Base-by-base conservation (phyloP, 2,329 filamentous ascomycete genomes). In the Microdochium nivale region DNA sequence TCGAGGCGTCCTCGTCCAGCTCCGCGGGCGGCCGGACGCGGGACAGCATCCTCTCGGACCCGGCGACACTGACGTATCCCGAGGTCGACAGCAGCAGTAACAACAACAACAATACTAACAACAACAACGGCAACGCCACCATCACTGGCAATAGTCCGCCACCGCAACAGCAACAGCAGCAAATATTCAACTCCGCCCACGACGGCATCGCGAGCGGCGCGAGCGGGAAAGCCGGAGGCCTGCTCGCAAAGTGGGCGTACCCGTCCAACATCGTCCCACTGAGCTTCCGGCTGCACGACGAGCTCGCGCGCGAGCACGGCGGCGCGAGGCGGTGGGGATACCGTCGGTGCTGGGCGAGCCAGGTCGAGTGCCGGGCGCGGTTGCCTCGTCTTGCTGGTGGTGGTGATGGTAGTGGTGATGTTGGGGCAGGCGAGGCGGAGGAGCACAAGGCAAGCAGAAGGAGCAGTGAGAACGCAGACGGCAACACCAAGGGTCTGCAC, bases 181-280 rank as follows among this genome's bases (percentile, higher is more conserved):
- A 25, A 21, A 14, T 3, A 8, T 30, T 25, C 46, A 66, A 66
- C 57, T 60, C 62, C n/a, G 60, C 65, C 10, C 65, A 68, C 55
- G 62, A 65, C 11, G 66, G 66, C 51, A 86, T 90, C 59, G 87
- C 87, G 3, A 83, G 85, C 25, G 87, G 85, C 23, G 86, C 87
- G 24, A 88, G 84, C 40, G 87, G 87, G 25, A 90, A 90, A 70
- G 87, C 87, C 1, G 87, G 87, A 9, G 87, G 87, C 3, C 70
- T 90, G 9, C 74, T 90, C 3, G 87, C 84, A 3, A 68, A 86
- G 11, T 90, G 87, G 85, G 87, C 87, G 3, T 90, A 89, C 60
- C 87, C 87, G 0, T 74, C 70, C 51, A 81, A 75, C 58, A 82
- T 90, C 47, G 87, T 89, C 1, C 84, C 84, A 0, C 68, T 91